These are phyloP conservation scores for Calcarisporium arbuscula DNA, from an alignment of 2,329 filamentous ascomycete species.

Conservation along the genomic window DNA sequence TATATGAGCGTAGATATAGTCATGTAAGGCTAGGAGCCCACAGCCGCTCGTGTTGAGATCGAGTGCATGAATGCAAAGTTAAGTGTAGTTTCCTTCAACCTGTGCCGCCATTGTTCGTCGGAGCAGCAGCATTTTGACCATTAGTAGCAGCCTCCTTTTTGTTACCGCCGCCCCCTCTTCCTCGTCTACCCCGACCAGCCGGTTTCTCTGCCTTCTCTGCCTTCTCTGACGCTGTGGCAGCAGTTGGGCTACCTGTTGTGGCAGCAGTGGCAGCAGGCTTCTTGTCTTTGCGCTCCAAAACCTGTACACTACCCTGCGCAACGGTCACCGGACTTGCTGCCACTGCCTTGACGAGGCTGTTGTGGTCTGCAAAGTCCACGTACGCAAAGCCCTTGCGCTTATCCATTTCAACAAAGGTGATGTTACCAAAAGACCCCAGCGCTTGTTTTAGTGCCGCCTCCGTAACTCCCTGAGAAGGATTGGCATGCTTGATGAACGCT, in stretches of 20 bases:
- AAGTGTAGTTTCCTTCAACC: constrained; percentile 10
- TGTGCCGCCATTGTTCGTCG: constrained; percentile 3
- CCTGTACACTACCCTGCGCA: constrained; percentile 78
- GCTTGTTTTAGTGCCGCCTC: constrained; percentile 71
- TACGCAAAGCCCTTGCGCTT: constrained; percentile 94
- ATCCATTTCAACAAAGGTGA: constrained; percentile 83
- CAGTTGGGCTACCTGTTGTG: constrained; percentile 9
- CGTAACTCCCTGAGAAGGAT: constrained; percentile 85
- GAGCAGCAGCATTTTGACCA: constrained; percentile 4
- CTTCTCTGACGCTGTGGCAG: constrained; percentile 5
- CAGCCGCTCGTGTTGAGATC: too few species aligned
- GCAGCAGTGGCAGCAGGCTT: constrained; percentile 23
- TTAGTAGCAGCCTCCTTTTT: constrained; percentile 11
- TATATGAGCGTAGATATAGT: too few species aligned
- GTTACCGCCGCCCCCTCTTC: constrained; percentile 20
- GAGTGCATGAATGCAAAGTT: too few species aligned
- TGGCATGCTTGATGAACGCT: constrained; percentile 76
- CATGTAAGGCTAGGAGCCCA: too few species aligned
- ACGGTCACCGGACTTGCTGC: constrained; percentile 75
- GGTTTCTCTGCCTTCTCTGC: constrained; percentile 25
- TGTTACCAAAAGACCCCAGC: constrained; percentile 65
- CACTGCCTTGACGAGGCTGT: constrained; percentile 70
- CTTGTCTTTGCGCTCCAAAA: constrained; percentile 72
- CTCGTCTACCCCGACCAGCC: constrained; percentile 23
- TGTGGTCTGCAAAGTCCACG: constrained; percentile 74